Evolutionary conservation across 345 rosid genomes (phyloP).

Genomic region (Hibiscus tridactylites): DNA sequence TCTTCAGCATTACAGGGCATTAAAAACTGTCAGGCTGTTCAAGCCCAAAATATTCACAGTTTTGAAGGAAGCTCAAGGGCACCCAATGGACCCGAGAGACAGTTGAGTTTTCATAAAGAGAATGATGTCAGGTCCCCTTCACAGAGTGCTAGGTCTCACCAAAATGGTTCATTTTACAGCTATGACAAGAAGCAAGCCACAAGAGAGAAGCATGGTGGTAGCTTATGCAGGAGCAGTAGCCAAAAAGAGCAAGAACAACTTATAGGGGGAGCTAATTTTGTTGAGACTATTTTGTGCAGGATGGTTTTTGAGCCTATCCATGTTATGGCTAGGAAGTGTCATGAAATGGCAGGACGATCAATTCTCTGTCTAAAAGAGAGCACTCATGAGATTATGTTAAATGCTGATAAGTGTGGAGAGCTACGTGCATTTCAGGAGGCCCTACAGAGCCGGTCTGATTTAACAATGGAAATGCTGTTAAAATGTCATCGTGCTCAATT

Average conservation of each 20-base stretch:
- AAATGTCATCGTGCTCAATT: background rate
- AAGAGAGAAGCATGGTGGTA: slow-evolving; percentile 31
- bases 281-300: background rate
- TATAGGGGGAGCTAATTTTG: background rate
- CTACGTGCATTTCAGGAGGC: background rate
- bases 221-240: background rate
- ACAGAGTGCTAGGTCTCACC: slow-evolving; percentile 35
- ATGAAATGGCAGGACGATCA: background rate
- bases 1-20: slow-evolving; percentile 40
- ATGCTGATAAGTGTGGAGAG: background rate
- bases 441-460: background rate
- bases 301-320: background rate
- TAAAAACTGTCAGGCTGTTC: slow-evolving; percentile 39
- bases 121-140: slow-evolving; percentile 24
- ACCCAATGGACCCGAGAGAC: slow-evolving; percentile 53
- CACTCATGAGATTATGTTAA: background rate
- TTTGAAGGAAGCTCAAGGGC: slow-evolving; percentile 45
- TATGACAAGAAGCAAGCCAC: slow-evolving; percentile 50
- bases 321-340: background rate
- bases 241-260: background rate
- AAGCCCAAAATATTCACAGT: slow-evolving; percentile 32
- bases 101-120: slow-evolving; percentile 55
- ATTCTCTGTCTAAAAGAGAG: background rate
- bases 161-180: slow-evolving; percentile 46
- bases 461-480: background rate